Evolutionary conservation across 352 stramenopile genomes (phyloP), one percentile per base, ranked within the genome.

Genomic region (Peronosclerospora sorghi): DNA sequence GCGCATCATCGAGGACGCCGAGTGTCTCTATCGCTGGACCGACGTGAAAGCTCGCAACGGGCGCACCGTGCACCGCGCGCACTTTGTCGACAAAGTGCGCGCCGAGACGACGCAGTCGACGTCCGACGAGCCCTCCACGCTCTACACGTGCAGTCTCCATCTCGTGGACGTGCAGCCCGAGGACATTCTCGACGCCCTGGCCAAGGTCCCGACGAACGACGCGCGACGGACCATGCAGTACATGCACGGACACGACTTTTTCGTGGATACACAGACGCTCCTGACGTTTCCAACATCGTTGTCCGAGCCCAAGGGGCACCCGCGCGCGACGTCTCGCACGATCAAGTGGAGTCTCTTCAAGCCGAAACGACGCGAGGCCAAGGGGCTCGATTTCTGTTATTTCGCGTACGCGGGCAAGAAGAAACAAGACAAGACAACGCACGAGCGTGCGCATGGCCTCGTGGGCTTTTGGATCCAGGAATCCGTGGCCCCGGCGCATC

Each of bases 401-500:
- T 36, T 92, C 30, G 76, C 89, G 47, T 89, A 89, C 41, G 74
- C 73, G 5, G 76, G 77, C 23, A 81, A 69, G 43, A 68, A 62
- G 40, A 74, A 73, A 29, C 45, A 52, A 18, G 51, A 58, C 0
- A 57, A 54, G 0, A 62, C 58, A 28, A 76, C 3, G 21, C 21
- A 7, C 3, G 21, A n/a, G n/a, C n/a, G 51, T 24, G 28, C 28
- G 13, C 28, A 34, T 19, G 68, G 50, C 9, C 69, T 86, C 7
- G 59, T 92, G 18, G 79, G 72, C 19, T 92, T 86, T 49, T 87
- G 73, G 34, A 52, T 92, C 5, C 79, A 92, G 47, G 73, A 92
- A 17, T 81, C 67, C 0, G 70, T 89, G 48, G 42, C 64, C 6
- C 56, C 59, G 20, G 71, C 83, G 12, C 61, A 67, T 32, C 61